A percentile compares a stretch with the other conserved stretches of the same genome.
Conservation (phyloP, 768 basidiomycete species). For the Favolaschia claudopus region DNA sequence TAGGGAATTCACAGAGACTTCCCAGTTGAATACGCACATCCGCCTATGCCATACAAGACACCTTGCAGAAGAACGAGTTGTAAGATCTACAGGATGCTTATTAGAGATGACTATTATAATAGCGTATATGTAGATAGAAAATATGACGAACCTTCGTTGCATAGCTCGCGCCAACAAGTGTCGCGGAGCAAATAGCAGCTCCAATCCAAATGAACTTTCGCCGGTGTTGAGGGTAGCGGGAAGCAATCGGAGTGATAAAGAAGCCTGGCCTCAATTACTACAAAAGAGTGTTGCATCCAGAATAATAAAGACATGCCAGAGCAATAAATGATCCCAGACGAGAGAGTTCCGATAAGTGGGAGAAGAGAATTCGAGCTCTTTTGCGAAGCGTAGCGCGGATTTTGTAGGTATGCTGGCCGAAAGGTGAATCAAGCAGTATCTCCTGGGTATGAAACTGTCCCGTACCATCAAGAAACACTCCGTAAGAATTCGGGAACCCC, state of each 20-base stretch:
- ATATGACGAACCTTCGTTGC: conserved; percentile 24
- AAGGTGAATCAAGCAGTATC: neutral
- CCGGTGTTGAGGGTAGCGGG: conserved; percentile 31
- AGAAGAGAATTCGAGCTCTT: conserved; percentile 31
- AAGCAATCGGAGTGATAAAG: conserved; percentile 29
- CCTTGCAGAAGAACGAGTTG: conserved; percentile 35
- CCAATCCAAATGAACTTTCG: conserved; percentile 33
- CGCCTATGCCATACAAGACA: conserved; percentile 36
- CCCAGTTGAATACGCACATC: conserved; percentile 19
- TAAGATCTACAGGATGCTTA: too few relatives aligned
- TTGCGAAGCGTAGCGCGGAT: conserved; percentile 30
- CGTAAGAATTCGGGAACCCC: conserved; percentile 38
- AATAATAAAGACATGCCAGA: too few relatives aligned
- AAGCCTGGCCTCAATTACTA: neutral
- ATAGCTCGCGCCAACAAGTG: conserved; percentile 35
- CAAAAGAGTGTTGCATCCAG: too few relatives aligned
- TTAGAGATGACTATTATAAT: too few relatives aligned
- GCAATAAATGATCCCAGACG: conserved; percentile 40
- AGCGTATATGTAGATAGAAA: too few relatives aligned
- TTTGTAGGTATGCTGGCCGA: conserved; percentile 35
- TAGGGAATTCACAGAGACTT: conserved; percentile 10
- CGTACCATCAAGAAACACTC: conserved; percentile 38
- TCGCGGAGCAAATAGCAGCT: conserved; percentile 26
- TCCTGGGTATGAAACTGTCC: neutral
- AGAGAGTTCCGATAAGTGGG: conserved; percentile 38